Evolutionary conservation across 2,329 filamentous ascomycete genomes (phyloP).

Genomic region (Fusarium sp.): DNA sequence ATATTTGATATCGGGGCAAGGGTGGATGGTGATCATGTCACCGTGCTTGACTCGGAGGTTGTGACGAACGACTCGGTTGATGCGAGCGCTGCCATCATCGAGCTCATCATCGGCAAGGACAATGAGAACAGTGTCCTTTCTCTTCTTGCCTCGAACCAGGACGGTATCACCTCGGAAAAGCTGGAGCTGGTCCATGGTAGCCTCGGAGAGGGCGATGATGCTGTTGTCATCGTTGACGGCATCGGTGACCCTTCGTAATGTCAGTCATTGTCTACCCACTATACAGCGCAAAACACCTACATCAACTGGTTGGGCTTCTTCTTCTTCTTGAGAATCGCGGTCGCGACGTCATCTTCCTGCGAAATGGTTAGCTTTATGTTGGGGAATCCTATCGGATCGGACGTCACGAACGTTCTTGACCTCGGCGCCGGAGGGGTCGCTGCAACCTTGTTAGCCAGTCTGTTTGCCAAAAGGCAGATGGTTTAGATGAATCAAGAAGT

Average conservation of each 20-base stretch:
- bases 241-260: conserved; percentile 85
- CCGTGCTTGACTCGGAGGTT: conserved; percentile 99
- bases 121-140: conserved; percentile 98
- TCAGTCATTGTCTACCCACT: conserved; percentile 36
- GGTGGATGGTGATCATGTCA: conserved; percentile 95
- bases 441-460: conserved; percentile 58
- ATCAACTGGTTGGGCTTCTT: conserved; percentile 99
- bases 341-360: conserved; percentile 89
- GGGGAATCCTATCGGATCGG: conserved; percentile 23
- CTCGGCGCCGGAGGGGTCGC: conserved; percentile 90
- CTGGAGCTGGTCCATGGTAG: conserved; percentile 98
- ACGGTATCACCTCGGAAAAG: conserved; percentile 99
- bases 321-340: conserved; percentile 99
- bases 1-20: conserved; percentile 99
- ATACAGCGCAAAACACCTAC: conserved; percentile 63
- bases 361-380: conserved; percentile 49
- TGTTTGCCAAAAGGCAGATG: not conserved
- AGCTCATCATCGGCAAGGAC: conserved; percentile 97
- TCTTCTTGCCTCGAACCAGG: conserved; percentile 98
- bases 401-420: conserved; percentile 77
- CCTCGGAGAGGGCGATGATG: conserved; percentile 96
- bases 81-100: conserved; percentile 94
- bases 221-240: conserved; percentile 99
- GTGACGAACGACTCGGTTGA: conserved; percentile 98
- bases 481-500: not conserved